Evolutionary conservation across 371 early-diverging fungal species (phyloP), one percentile per base, ranked within the genome.

Genomic region (Zychaea mexicana): DNA sequence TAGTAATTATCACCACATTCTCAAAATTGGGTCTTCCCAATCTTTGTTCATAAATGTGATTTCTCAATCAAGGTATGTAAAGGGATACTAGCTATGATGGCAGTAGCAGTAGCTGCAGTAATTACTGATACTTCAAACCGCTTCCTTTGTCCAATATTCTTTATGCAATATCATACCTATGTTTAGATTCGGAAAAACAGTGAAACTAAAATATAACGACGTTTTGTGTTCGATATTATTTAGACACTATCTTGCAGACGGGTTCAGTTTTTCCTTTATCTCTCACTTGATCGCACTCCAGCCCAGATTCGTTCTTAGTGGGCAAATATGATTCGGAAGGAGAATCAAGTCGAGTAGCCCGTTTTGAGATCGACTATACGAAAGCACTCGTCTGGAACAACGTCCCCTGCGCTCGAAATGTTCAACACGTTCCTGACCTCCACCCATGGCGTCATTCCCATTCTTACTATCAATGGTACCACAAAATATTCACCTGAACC

Each of bases 211-310:
- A n/a, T n/a, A n/a, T n/a, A n/a, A n/a, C n/a, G n/a, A n/a, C n/a
- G n/a, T n/a, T n/a, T n/a, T n/a, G n/a, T n/a, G n/a, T n/a, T n/a
- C n/a, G n/a, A n/a, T n/a, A n/a, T n/a, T 42, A 46, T 24, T 9
- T 47, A 61, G 60, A 19, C 47, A 59, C 26, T 61, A 61, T 19
- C 38, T 39, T 27, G 62, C 52, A n/a, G 39, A 61, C 10, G 42
- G 62, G 8, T 61, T 61, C 36, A 21, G 54, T 4, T 61, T 38
- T 61, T 61, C 62, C 26, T 61, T 52, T 49, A 36, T 49, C 22
- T 49, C 62, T 2, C n/a, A n/a, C 62, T 61, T 36, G 62, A 61
- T 39, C 62, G 62, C 15, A 61, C 62, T 15, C 62, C 2, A 53
- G 53, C 12, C 62, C 62, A 24, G 62, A 61, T 27, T 36, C 62